These are phyloP conservation scores for Debaryomycetaceae sp. DNA, from an alignment of 1,139 yeast genomes.

Conservation along the genomic window DNA sequence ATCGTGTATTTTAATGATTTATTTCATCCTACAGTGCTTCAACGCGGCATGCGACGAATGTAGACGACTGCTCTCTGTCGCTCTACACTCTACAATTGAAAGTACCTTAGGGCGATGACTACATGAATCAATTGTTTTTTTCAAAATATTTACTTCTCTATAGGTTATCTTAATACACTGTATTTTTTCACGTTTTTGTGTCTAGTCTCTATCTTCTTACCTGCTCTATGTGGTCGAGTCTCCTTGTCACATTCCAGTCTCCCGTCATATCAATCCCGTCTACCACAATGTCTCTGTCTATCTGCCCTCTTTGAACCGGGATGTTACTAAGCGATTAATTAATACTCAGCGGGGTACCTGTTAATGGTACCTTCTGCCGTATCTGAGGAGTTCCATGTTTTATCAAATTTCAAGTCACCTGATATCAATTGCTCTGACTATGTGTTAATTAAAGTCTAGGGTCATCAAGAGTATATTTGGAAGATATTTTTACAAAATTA, in stretches of 20 bases:
- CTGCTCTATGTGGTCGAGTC: no score
- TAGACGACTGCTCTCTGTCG: no score
- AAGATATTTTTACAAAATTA: neutral
- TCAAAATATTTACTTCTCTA: neutral
- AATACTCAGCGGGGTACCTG: neutral
- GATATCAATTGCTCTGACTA: constrained; percentile 6
- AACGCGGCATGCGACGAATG: neutral
- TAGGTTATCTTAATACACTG: neutral
- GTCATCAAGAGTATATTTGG: constrained; percentile 4
- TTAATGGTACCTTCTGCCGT: neutral
- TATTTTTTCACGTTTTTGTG: no score
- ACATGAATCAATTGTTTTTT: neutral
- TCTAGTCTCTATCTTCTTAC: no score
- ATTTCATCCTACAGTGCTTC: neutral
- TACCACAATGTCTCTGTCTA: no score
- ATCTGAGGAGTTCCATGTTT: neutral
- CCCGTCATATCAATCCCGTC: no score
- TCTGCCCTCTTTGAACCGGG: no score
- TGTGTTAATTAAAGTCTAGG: constrained; percentile 3
- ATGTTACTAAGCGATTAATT: neutral
- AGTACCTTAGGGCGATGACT: no score
- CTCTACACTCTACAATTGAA: no score
- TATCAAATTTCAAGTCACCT: constrained; percentile 4
- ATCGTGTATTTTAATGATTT: neutral
- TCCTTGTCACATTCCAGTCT: no score